A percentile compares a stretch with the other conserved stretches of the same genome.
phyloP scores from a whole-genome alignment of 371 early-diverging fungal genomes.

The Haplosporangium sp. region DNA sequence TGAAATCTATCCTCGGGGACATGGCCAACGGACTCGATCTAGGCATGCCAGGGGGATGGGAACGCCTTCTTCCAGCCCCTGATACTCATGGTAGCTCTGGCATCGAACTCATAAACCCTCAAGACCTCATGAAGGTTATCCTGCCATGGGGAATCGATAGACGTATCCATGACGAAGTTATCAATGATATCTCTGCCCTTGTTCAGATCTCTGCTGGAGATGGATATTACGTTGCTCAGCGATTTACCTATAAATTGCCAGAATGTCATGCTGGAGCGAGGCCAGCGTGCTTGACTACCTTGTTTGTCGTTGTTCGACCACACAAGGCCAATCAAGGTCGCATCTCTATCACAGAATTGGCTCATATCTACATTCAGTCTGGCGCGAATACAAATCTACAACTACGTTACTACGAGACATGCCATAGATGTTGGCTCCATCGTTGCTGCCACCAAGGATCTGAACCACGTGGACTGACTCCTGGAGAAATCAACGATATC shows the following conservation, averaged over 20 bases:
- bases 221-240: conserved; percentile 13
- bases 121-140: neutral
- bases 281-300: conserved; percentile 8
- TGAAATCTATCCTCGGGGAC: neutral
- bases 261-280: conserved; percentile 1
- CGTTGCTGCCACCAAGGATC: conserved; percentile 4
- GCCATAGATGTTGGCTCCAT: conserved; percentile 12
- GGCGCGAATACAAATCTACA: conserved; percentile 6
- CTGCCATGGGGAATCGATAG: neutral
- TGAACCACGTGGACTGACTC: neutral
- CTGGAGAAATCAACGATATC: conserved; percentile 7
- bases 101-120: neutral
- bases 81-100: neutral
- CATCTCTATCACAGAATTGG: neutral
- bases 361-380: conserved; percentile 5
- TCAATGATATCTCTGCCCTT: neutral
- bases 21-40: neutral
- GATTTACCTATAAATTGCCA: neutral
- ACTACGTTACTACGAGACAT: neutral
- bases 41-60: neutral
- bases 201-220: conserved; percentile 9
- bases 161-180: neutral
- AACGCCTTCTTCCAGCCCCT: neutral
- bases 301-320: conserved; percentile 2
- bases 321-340: neutral